A percentile compares a stretch with the other conserved stretches of the same genome.
These are phyloP conservation scores for Backusella circina DNA, from an alignment of 192 early-diverging fungal species.

Conservation along the genomic window DNA sequence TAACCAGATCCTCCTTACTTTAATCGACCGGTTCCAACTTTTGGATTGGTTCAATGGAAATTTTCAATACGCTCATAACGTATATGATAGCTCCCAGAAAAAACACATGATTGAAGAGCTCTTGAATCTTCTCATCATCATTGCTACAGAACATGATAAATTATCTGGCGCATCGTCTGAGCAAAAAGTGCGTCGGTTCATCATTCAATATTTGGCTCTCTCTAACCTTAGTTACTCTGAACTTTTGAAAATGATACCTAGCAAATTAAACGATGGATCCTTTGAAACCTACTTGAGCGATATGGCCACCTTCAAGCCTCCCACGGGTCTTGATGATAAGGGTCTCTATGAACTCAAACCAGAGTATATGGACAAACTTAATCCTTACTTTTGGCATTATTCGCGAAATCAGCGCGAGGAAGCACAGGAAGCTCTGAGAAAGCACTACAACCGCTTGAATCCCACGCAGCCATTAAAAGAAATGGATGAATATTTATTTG, in stretches of 20 bases:
- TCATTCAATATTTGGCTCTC: conserved; percentile 77
- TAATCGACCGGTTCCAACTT: conserved; percentile 86
- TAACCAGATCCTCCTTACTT: conserved; percentile 72
- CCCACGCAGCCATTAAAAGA: conserved; percentile 24
- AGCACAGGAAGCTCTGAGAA: conserved; percentile 72
- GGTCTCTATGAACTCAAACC: conserved; percentile 91
- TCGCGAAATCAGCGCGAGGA: conserved; percentile 90
- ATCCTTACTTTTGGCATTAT: conserved; percentile 95
- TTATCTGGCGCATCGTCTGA: conserved; percentile 58
- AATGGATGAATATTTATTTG: conserved; percentile 22
- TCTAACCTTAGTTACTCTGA: conserved; percentile 77
- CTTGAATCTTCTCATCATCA: conserved; percentile 78
- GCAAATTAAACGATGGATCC: conserved; percentile 60
- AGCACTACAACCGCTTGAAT: conserved; percentile 1
- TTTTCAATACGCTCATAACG: conserved; percentile 27
- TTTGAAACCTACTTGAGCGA: conserved; percentile 79
- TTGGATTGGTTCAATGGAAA: conserved; percentile 78
- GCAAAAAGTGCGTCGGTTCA: conserved; percentile 71
- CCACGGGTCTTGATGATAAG: conserved; percentile 73
- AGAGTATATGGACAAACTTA: conserved; percentile 78
- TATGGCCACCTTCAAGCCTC: conserved; percentile 78
- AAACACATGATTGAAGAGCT: conserved; percentile 89
- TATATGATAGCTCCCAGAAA: conserved; percentile 69
- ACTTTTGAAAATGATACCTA: conserved; percentile 77
- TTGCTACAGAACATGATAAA: conserved; percentile 75